Evolutionary conservation across 768 basidiomycete genomes (phyloP).

Genomic region (Suillus clintonianus): DNA sequence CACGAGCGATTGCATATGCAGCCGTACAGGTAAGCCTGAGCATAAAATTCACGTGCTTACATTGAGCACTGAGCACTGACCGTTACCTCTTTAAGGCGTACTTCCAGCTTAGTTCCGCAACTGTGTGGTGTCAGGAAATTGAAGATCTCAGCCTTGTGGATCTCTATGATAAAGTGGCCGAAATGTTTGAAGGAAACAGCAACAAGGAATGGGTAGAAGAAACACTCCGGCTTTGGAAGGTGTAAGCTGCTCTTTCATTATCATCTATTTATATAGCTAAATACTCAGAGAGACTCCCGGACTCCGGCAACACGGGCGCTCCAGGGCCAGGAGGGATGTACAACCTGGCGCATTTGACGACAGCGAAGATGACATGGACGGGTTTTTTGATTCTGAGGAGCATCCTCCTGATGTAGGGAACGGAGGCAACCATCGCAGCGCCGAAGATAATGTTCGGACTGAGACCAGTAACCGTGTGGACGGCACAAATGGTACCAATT

Average conservation of each 20-base stretch:
- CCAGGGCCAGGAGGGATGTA: not conserved
- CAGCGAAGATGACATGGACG: not conserved
- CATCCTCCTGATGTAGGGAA: not conserved
- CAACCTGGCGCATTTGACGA: not conserved
- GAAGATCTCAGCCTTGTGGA: not conserved
- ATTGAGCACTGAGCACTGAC: not conserved
- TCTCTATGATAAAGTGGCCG: not conserved
- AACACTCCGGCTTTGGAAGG: not conserved
- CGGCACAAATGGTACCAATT: not conserved
- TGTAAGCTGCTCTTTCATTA: not conserved
- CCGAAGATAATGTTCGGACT: not conserved
- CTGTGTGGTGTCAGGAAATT: not conserved
- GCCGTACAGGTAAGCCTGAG: conserved; percentile 1
- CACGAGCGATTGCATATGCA: not conserved
- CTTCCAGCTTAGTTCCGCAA: not conserved
- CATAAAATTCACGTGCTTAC: not conserved
- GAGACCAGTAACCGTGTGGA: not conserved
- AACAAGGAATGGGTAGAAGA: conserved; percentile 2
- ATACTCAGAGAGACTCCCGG: not conserved
- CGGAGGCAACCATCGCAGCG: not conserved
- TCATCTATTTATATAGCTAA: not conserved
- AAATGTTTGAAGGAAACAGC: not conserved
- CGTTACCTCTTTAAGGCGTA: not conserved
- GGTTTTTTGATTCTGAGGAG: not conserved
- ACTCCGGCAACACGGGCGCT: not conserved